Base-by-base conservation (phyloP, 2,329 filamentous ascomycete genomes). In the Rhinocladiella mackenziei region DNA sequence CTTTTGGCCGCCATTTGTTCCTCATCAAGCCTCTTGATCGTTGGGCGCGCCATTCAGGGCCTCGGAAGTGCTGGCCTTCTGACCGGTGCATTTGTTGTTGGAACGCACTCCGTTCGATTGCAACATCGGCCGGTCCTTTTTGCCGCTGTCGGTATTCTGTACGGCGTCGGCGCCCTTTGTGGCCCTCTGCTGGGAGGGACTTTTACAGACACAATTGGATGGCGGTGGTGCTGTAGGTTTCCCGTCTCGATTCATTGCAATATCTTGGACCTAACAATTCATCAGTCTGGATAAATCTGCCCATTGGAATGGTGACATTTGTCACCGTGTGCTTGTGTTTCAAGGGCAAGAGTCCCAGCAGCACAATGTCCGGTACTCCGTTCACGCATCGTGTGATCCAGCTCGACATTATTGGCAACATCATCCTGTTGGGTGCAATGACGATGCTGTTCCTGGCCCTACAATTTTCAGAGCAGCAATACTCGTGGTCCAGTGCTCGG, bases 331-430 rank as follows among this genome's bases (percentile, higher is more conserved):
- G 45, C 14, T 26, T 55, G n/a, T 47, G 43, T 29, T 43, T 51
- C 29, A 32, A 43, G 6, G 28, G 53, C 2, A 26, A 18, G 25
- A 3, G 39, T 13, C 14, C 9, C n/a, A 39, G 11, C 23, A 18
- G n/a, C 23, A n/a, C 3, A 18, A 14, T 13, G 5, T 10, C 19
- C 4, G 8, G 20, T 15, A 7, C n/a, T 5, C 26, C 51, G 7
- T 41, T 55, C 20, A 41, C 40, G 15, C 28, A 57, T 25, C 51
- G 58, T 19, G 15, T 63, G 4, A 11, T 36, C 3, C 45, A 54
- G 19, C 56, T 81, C 32, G 78, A 82, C 44, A 75, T 76, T 1
- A 57, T 80, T 1, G 79, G 80, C 17, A 80, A 75, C 10, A 57
- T 75, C n/a, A 72, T 80, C 59, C 75, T 84, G 50, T 60, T 83